Evolutionary conservation across 192 early-diverging fungal genomes (phyloP).

Genomic region (Linnemannia zychae): DNA sequence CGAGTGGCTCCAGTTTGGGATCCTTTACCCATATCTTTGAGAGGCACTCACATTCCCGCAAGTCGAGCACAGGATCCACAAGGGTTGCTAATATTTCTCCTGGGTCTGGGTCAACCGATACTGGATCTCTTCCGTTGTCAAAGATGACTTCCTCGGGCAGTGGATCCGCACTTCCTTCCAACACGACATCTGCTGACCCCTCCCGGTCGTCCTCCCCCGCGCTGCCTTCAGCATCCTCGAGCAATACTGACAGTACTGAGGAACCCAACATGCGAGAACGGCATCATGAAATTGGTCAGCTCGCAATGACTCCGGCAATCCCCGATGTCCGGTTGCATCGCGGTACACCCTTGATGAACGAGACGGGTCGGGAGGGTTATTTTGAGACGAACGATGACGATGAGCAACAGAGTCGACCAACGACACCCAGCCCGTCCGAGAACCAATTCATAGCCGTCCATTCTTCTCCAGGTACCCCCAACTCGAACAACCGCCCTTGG

Average conservation of each 20-base stretch:
- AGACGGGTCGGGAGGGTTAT: constrained; percentile 3
- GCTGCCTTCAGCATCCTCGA: not conserved
- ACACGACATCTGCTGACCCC: not conserved
- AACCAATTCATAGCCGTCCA: not conserved
- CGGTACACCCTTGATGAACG: constrained; percentile 14
- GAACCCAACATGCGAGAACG: not conserved
- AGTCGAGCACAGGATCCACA: constrained; percentile 42
- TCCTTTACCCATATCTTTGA: constrained; percentile 33
- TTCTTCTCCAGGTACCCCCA: constrained; percentile 14
- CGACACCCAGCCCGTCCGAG: constrained; percentile 9
- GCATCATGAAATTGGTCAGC: not conserved
- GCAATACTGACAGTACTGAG: not conserved
- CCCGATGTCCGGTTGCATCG: constrained; percentile 13
- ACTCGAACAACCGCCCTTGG: constrained; percentile 19
- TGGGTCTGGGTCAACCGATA: constrained; percentile 18
- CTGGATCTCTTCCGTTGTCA: not conserved
- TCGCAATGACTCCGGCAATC: constrained; percentile 15
- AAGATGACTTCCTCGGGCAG: not conserved
- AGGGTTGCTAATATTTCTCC: constrained; percentile 34
- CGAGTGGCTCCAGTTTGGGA: constrained; percentile 37
- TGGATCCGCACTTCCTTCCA: not conserved
- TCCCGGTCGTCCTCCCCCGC: constrained; percentile 17
- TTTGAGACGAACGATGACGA: not conserved
- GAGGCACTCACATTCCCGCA: not conserved
- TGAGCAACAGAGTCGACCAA: not conserved